Evolutionary conservation across 805 yeast genomes (phyloP).

Genomic region (Sugiyamaella qingdaonensis): DNA sequence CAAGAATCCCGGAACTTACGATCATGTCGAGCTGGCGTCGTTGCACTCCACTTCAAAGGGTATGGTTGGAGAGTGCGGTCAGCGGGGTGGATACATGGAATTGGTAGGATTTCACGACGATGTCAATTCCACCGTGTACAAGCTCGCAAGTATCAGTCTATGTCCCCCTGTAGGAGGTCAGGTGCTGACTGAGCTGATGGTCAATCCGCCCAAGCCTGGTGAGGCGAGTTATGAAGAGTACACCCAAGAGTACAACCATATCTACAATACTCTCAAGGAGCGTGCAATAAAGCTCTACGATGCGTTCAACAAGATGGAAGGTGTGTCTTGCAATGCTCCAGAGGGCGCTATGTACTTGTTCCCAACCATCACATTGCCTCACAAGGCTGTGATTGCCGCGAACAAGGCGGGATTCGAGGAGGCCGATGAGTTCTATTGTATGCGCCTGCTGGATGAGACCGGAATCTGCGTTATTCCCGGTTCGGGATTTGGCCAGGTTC

Average conservation of each 20-base stretch:
- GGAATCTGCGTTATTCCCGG: conserved; percentile 99
- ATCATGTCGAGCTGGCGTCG: conserved; percentile 82
- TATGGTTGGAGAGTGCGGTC: conserved; percentile 98
- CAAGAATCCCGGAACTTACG: conserved; percentile 50
- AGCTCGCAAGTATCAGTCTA: conserved; percentile 83
- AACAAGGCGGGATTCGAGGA: conserved; percentile 45
- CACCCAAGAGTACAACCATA: conserved; percentile 54
- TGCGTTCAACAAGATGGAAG: conserved; percentile 74
- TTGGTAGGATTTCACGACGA: conserved; percentile 72
- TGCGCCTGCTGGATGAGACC: conserved; percentile 73
- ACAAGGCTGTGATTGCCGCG: conserved; percentile 61
- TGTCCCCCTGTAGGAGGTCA: conserved; percentile 97
- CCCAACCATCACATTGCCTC: conserved; percentile 69
- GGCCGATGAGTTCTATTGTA: conserved; percentile 88
- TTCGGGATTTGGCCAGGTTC: conserved; percentile 90
- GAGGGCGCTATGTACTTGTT: conserved; percentile 97
- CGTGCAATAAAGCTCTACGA: conserved; percentile 64
- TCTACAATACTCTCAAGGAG: conserved; percentile 56
- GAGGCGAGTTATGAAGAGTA: conserved; percentile 70
- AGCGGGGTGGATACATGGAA: conserved; percentile 99
- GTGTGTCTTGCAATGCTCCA: conserved; percentile 82
- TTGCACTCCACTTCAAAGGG: conserved; percentile 98
- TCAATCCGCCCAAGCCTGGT: conserved; percentile 80
- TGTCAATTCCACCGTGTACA: conserved; percentile 66
- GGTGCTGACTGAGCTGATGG: conserved; percentile 87